phyloP scores from a whole-genome alignment of 345 rosid genomes.

The Chamaenerion angustifolium region DNA sequence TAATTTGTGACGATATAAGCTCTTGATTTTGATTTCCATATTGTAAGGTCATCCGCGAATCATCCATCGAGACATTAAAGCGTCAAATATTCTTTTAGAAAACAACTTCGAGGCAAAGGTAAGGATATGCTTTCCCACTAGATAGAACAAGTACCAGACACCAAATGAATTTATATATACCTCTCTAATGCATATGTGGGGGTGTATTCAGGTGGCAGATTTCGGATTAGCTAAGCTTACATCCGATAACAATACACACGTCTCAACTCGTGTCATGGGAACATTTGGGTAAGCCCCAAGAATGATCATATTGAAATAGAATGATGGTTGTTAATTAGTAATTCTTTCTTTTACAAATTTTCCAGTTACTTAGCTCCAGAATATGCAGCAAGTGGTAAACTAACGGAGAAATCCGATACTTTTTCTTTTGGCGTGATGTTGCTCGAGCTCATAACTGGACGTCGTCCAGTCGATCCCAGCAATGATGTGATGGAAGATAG shows the following conservation, averaged over 20 bases:
- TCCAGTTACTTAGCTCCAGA: slow-evolving; percentile 87
- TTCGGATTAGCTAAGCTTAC: slow-evolving; percentile 84
- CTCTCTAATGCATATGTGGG: too few relatives aligned
- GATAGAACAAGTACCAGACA: too few relatives aligned
- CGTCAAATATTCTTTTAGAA: slow-evolving; percentile 78
- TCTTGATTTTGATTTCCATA: neutral
- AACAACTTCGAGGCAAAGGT: slow-evolving; percentile 58
- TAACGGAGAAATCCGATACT: slow-evolving; percentile 83
- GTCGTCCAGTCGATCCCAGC: slow-evolving; percentile 45
- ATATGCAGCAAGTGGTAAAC: slow-evolving; percentile 80
- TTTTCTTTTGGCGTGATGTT: slow-evolving; percentile 90
- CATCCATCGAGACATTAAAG: slow-evolving; percentile 89
- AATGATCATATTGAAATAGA: neutral
- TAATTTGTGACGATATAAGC: too few relatives aligned
- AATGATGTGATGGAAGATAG: slow-evolving; percentile 59
- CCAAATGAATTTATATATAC: too few relatives aligned
- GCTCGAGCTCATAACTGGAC: slow-evolving; percentile 71
- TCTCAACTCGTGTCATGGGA: slow-evolving; percentile 94
- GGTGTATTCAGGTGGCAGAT: slow-evolving; percentile 58
- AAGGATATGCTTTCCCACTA: neutral
- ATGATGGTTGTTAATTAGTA: too few relatives aligned
- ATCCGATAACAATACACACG: slow-evolving; percentile 59
- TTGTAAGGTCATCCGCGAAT: slow-evolving; percentile 76
- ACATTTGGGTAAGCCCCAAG: slow-evolving; percentile 67
- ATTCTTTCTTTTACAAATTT: neutral